These are phyloP conservation scores for Salix suchowensis DNA, from an alignment of 345 rosid species.

Conservation along the genomic window DNA sequence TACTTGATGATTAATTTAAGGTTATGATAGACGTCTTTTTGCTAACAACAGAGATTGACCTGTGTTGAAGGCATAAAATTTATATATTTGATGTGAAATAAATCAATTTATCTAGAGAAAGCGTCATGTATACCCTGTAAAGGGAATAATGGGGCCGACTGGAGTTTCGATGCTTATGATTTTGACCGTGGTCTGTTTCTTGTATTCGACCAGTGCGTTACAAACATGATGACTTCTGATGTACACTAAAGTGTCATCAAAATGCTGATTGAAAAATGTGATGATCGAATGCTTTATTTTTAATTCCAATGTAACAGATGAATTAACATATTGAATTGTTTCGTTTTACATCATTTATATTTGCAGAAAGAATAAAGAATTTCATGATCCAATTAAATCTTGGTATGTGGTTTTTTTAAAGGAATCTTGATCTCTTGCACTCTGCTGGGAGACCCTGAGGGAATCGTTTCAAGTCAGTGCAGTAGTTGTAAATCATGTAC, in stretches of 20 bases:
- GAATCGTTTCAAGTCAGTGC: slow-evolving; percentile 4
- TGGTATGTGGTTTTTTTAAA: not conserved
- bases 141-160: not conserved
- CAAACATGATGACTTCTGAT: not conserved
- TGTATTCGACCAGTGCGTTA: not conserved
- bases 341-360: not conserved
- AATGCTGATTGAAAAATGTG: not conserved
- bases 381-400: not conserved
- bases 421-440: slow-evolving; percentile 9
- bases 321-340: not conserved
- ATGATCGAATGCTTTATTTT: not conserved
- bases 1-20: not conserved
- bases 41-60: not conserved
- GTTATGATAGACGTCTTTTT: not conserved
- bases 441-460: slow-evolving; percentile 6
- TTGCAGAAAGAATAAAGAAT: not conserved
- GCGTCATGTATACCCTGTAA: no score
- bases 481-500: slow-evolving; percentile 14
- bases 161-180: not conserved
- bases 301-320: not conserved
- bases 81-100: no score
- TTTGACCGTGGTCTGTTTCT: not conserved
- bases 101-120: no score
- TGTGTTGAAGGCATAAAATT: not conserved
- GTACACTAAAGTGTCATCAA: not conserved